These are phyloP conservation scores for Ganoderma sinense DNA, from an alignment of 1,284 basidiomycete species.

Conservation along the genomic window DNA sequence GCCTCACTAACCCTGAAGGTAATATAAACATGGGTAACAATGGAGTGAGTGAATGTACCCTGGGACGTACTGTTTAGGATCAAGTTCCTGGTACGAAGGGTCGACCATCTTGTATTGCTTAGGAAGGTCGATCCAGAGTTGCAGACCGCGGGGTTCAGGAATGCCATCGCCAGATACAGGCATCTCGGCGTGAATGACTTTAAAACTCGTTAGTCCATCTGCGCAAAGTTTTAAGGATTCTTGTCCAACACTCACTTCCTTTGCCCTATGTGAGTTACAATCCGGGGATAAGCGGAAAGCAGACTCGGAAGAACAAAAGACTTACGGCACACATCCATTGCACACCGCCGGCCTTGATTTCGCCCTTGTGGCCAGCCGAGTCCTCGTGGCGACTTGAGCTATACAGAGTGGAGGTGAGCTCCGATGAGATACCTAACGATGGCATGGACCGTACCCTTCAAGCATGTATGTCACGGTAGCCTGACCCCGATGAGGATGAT, in stretches of 20 bases:
- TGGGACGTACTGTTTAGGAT: slow-evolving; percentile 59
- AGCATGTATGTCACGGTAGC: slow-evolving; percentile 91
- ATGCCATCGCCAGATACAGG: slow-evolving; percentile 77
- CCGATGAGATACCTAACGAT: too few species aligned
- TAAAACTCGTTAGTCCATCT: background rate
- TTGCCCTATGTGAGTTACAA: slow-evolving; percentile 39
- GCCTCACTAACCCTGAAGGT: slow-evolving; percentile 72
- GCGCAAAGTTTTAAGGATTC: too few species aligned
- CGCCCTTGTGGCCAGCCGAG: slow-evolving; percentile 88
- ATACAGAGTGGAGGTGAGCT: slow-evolving; percentile 7
- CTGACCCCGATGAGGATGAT: slow-evolving; percentile 92
- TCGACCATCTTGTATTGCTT: slow-evolving; percentile 87
- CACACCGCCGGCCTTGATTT: slow-evolving; percentile 85
- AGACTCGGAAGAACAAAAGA: background rate
- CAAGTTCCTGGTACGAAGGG: slow-evolving; percentile 81
- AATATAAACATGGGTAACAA: background rate
- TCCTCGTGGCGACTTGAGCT: slow-evolving; percentile 89
- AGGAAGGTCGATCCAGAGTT: slow-evolving; percentile 95
- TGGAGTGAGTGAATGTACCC: slow-evolving; percentile 1
- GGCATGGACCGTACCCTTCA: slow-evolving; percentile 64
- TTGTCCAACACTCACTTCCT: slow-evolving; percentile 46
- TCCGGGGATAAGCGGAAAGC: background rate
- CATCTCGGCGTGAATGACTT: slow-evolving; percentile 90
- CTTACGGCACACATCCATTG: slow-evolving; percentile 95
- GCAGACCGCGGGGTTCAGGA: slow-evolving; percentile 81